These are phyloP conservation scores for Calendula officinalis DNA, from an alignment of 129 eudicot species.

Conservation along the genomic window DNA sequence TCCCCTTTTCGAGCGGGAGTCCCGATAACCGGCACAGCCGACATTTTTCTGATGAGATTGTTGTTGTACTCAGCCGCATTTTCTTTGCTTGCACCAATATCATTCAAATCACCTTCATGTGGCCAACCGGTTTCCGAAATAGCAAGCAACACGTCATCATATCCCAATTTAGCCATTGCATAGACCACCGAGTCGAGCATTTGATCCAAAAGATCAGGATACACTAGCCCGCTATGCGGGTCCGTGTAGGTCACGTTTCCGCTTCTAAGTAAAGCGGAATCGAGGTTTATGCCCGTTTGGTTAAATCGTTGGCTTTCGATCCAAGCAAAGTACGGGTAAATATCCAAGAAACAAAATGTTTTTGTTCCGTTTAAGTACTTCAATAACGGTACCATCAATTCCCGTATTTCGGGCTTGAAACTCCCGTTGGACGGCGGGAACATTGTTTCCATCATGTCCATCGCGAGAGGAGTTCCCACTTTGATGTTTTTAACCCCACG, in stretches of 20 bases:
- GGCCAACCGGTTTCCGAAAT: slow-evolving; percentile 93
- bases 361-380: slow-evolving; percentile 48
- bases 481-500: slow-evolving; percentile 60
- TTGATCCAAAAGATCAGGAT: slow-evolving; percentile 70
- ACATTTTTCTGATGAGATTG: slow-evolving; percentile 48
- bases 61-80: slow-evolving; percentile 78
- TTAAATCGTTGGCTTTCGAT: slow-evolving; percentile 27
- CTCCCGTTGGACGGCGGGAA: slow-evolving; percentile 66
- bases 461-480: slow-evolving; percentile 63
- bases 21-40: slow-evolving; percentile 43
- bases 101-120: slow-evolving; percentile 50
- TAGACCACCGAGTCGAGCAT: slow-evolving; percentile 79
- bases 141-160: slow-evolving; percentile 36
- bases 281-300: slow-evolving; percentile 47
- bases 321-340: slow-evolving; percentile 68
- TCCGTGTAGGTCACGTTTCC: slow-evolving; percentile 42
- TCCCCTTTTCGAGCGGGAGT: slow-evolving; percentile 76
- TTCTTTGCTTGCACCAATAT: slow-evolving; percentile 62
- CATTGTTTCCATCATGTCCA: slow-evolving; percentile 57
- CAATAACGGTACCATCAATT: slow-evolving; percentile 41
- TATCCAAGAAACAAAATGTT: slow-evolving; percentile 53
- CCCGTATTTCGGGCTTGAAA: slow-evolving; percentile 39
- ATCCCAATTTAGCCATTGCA: slow-evolving; percentile 65
- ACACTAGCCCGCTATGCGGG: slow-evolving; percentile 43
- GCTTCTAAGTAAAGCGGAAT: slow-evolving; percentile 44